A percentile compares a stretch with the other conserved stretches of the same genome.
Conservation (phyloP, 2,329 filamentous ascomycete genomes). For the Cordyceps tenuipes region DNA sequence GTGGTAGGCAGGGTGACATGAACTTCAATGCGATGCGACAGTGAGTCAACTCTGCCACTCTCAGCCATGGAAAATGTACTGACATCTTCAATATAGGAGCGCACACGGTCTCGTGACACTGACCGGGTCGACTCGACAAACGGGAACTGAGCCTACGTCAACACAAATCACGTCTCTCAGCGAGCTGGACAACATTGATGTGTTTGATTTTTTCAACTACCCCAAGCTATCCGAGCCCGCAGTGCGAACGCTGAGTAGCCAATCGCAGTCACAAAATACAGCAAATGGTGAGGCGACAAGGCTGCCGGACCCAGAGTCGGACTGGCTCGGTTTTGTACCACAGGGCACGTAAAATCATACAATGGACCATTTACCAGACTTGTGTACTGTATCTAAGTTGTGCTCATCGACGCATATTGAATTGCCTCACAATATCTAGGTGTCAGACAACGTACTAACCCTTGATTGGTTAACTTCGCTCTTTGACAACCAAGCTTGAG, state of each 20-base stretch:
- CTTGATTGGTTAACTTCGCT: neutral
- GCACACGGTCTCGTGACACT: conserved; percentile 31
- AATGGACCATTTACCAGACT: neutral
- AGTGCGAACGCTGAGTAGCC: conserved; percentile 14
- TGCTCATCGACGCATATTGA: neutral
- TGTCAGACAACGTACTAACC: too few relatives aligned
- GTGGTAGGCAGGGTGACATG: conserved; percentile 27
- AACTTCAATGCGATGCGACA: conserved; percentile 32
- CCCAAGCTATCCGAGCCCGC: conserved; percentile 24
- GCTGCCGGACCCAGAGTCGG: conserved; percentile 25
- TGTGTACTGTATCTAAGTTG: neutral
- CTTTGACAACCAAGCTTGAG: neutral
- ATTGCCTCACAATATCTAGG: too few relatives aligned
- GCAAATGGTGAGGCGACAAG: conserved; percentile 16
- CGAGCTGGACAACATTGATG: conserved; percentile 35
- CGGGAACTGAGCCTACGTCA: conserved; percentile 30
- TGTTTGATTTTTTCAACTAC: conserved; percentile 39
- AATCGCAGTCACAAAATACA: conserved; percentile 19
- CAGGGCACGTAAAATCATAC: neutral
- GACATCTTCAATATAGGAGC: conserved; percentile 19
- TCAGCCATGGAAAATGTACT: neutral
- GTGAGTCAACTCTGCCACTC: conserved; percentile 18
- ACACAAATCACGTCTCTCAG: conserved; percentile 30
- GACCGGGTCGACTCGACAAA: conserved; percentile 27
- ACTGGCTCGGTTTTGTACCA: conserved; percentile 21